Evolutionary conservation across 768 basidiomycete genomes (phyloP).

Genomic region (Phanerochaete carnosa): DNA sequence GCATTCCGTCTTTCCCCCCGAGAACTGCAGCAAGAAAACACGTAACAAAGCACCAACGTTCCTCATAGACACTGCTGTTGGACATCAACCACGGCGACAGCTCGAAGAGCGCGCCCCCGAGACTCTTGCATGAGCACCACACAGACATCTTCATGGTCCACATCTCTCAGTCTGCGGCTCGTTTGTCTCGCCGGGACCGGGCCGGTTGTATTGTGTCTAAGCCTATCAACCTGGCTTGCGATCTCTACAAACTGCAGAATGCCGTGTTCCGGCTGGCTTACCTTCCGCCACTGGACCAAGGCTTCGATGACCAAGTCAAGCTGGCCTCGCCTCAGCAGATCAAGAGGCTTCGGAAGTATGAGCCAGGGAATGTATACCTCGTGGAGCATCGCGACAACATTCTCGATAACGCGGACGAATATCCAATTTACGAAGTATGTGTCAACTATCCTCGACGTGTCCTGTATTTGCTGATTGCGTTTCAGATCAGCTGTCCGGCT

Average conservation of each 20-base stretch:
- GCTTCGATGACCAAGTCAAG: not conserved
- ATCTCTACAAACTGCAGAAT: not conserved
- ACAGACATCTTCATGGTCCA: not conserved
- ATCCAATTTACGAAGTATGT: not conserved
- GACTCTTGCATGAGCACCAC: constrained; percentile 2
- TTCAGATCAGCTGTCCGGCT: too few species aligned
- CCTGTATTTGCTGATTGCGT: too few species aligned
- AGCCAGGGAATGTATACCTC: not conserved
- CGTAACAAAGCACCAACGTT: too few species aligned
- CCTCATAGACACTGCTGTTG: too few species aligned
- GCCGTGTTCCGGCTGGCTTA: not conserved
- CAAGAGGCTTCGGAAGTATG: not conserved
- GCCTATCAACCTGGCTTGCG: not conserved
- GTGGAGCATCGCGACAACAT: not conserved
- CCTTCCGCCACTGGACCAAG: not conserved
- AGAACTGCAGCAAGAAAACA: too few species aligned
- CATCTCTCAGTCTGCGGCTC: not conserved
- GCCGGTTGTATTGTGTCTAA: not conserved
- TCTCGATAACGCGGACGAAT: not conserved
- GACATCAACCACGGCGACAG: too few species aligned
- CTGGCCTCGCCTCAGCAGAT: not conserved
- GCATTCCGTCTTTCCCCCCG: too few species aligned
- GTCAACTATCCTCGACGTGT: not conserved
- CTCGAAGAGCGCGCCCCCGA: too few species aligned
- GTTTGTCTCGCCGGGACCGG: not conserved